Base-by-base conservation (phyloP, 2,329 filamentous ascomycete species). In the Stagonosporopsis cucurbitacearum region DNA sequence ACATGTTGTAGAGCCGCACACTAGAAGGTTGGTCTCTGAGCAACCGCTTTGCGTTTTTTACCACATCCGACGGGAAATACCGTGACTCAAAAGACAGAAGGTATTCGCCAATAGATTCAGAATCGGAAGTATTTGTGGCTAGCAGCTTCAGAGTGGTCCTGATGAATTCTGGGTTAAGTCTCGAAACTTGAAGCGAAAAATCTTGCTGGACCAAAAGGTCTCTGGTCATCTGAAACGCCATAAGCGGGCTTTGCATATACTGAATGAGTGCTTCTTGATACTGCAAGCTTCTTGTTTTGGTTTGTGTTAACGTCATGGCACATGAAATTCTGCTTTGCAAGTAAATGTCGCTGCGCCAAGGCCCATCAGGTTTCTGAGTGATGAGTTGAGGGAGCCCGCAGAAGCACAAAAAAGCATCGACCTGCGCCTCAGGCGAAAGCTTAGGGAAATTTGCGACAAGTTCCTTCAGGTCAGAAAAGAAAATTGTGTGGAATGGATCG, bases 401-500 rank as follows among this genome's bases (percentile, higher is more conserved):
- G 57, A 78, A 81, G 30, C 65, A 72, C 4, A 81, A 64, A 28
- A 93, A 92, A 3, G 87, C 86, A 65, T 93, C 84, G 19, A 95
- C 50, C 0, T 96, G 73, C 25, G 82, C 71, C 9, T 73, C 66
- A 7, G 71, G 74, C 1, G 84, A 68, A 2, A 69, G 42, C 57
- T 56, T 51, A 80, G 63, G 23, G 69, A 69, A 5, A 50, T 77
- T 66, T 28, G 86, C 77, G 2, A 96, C 69, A 25, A 89, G 81
- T 0, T 84, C 80, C 58, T 86, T 78, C 19, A 97, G 79, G 70
- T 98, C 95, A 0, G 86, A 84, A 64, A 88, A 92, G 68, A 97
- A 84, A 41, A 96, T 84, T 3, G 95, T 85, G 32, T 92, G 84
- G 63, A 90, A 96, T 0, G 92, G 90, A 67, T 97, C 94, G 55